Evolutionary conservation across 257 asterid species (phyloP), one percentile per base, ranked within the genome.

Genomic region (Rhazya stricta): DNA sequence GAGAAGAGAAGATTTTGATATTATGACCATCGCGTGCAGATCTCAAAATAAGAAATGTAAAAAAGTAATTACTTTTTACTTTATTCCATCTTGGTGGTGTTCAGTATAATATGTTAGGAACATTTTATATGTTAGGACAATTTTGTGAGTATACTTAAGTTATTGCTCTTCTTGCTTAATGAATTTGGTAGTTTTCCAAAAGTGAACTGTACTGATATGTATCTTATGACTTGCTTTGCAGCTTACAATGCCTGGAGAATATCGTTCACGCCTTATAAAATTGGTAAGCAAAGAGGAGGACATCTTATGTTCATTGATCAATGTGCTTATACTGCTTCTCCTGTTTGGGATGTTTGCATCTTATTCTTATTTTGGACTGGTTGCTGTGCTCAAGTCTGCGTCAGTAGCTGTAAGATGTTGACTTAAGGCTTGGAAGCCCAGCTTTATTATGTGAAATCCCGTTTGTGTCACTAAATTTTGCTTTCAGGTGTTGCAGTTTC

Each of bases 191-290:
- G 51, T 67, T 71, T 39, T 25, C 29, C 39, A 70, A 43, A 69
- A 29, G 3, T 67, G 37, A 50, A 36, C 63, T 46, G 53, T 73
- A 56, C 86, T 89, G 71, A 80, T 71, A n/a, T 56, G 76, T 79
- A 75, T 37, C 54, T 6, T 37, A 45, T 76, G 74, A 34, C 48
- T 50, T 82, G 32, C 80, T 50, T 41, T 87, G 93, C 96, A 95
- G 99, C 89, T 85, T 76, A 87, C 93, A 7, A 81, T 92, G 90
- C 84, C 79, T 6, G 96, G 96, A 61, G 99, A 95, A 72, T 82
- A 79, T 80, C 96, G 96, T 23, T 75, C 89, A 73, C 96, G 98
- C 78, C 96, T 95, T 68, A 79, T 85, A 80, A 92, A 95, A 79
- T 89, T 95, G 97, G 99, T 95, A 71, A 87, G 96, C 80, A 41